Evolutionary conservation across 345 rosid species (phyloP), one percentile per base, ranked within the genome.

Genomic region (Sapria himalayana): DNA sequence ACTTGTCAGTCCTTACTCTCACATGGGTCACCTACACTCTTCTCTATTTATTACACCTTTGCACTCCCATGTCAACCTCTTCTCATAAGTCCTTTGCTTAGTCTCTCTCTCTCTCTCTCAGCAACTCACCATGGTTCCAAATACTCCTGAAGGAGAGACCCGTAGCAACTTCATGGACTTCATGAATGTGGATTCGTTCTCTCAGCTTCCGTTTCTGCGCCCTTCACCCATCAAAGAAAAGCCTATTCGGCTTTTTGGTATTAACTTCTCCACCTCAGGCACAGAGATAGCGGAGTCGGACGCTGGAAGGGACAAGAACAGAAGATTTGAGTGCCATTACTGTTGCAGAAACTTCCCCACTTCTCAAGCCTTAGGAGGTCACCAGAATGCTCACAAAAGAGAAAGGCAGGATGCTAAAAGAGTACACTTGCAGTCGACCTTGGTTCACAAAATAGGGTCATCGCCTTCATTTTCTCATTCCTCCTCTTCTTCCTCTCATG

Each of bases 381-480:
- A 86, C 58, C 98, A 86, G 56, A 86, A 86, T 78, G 98, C 98
- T 3, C 98, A 86, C 72, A 86, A 86, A 55, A 66, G 98, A 37
- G 98, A 86, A 53, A 79, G 98, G 20, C 97, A 86, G 46, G 72
- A 86, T 49, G 97, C 93, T 1, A 86, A 86, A 48, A 75, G 89
- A 33, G 92, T 73, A 13, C 76, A 73, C 29, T 74, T 74, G 16
- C 82, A 69, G 65, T 72, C 93, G 3, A 63, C 78, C 37, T 71
- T 78, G 75, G 66, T 46, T 49, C 75, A 68, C 15, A 63, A 56
- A n/a, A n/a, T n/a, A n/a, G n/a, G n/a, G n/a, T n/a, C n/a, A n/a
- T n/a, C n/a, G n/a, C n/a, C n/a, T n/a, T n/a, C n/a, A n/a, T n/a
- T n/a, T n/a, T n/a, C n/a, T n/a, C n/a, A n/a, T n/a, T n/a, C n/a